Evolutionary conservation across 129 eudicot genomes (phyloP).

Genomic region (Flaveria ramosissima): DNA sequence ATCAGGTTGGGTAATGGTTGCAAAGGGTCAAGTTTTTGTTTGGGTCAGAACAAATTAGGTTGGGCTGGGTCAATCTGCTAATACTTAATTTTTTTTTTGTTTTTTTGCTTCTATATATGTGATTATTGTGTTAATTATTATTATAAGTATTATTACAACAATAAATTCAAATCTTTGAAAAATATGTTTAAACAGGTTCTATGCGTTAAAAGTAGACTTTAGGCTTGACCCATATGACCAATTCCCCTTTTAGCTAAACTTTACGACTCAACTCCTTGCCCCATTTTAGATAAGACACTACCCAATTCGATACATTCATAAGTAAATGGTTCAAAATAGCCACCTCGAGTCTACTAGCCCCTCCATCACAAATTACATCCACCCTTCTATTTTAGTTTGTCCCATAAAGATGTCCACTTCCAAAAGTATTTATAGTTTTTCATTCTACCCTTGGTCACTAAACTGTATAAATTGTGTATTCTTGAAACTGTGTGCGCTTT

Average conservation of each 20-base stretch:
- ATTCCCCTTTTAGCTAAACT: not conserved
- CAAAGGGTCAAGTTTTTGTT: not conserved
- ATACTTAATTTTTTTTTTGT: not conserved
- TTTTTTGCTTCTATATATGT: not conserved
- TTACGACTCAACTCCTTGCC: not conserved
- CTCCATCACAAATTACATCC: not conserved
- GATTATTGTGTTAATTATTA: not conserved
- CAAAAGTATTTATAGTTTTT: not conserved
- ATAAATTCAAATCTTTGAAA: not conserved
- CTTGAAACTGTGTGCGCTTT: not conserved
- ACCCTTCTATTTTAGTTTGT: not conserved
- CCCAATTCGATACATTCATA: not conserved
- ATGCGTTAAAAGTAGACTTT: conserved; percentile 11
- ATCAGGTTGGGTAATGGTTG: conserved; percentile 9
- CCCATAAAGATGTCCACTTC: not conserved
- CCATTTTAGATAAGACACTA: not conserved
- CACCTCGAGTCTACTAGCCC: not conserved
- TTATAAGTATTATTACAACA: not conserved
- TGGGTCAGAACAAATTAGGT: not conserved
- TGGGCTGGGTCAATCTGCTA: not conserved
- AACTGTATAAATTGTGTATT: not conserved
- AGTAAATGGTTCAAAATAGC: not conserved
- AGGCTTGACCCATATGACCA: conserved; percentile 14
- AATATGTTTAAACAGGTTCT: not conserved
- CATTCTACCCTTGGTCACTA: not conserved